Evolutionary conservation across 2,329 filamentous ascomycete species (phyloP).

Genomic region (Myriosclerotinia duriaeana): DNA sequence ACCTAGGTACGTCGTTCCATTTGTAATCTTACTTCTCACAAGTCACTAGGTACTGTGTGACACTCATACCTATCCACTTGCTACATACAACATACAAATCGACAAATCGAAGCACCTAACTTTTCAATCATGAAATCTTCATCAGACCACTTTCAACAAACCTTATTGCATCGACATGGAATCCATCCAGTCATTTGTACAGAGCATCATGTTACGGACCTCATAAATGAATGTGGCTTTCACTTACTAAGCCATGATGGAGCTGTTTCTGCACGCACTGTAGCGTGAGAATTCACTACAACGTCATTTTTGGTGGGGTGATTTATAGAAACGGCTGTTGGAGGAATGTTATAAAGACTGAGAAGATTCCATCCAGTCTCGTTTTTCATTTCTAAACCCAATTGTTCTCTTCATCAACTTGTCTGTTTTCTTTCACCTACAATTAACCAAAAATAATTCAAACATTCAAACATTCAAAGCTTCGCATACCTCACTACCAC

Average conservation of each 20-base stretch:
- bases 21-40: too few relatives aligned
- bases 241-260: slow-evolving; percentile 3
- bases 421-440: slow-evolving; percentile 4
- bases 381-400: neutral
- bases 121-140: too few relatives aligned
- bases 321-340: slow-evolving; percentile 21
- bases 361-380: neutral
- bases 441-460: neutral
- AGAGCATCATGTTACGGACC: too few relatives aligned
- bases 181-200: neutral
- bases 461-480: slow-evolving; percentile 9
- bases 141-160: too few relatives aligned
- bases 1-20: too few relatives aligned
- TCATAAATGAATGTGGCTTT: neutral
- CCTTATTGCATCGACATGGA: neutral
- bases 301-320: slow-evolving; percentile 24
- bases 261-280: neutral
- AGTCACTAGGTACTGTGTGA: too few relatives aligned
- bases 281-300: neutral
- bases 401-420: neutral
- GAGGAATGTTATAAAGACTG: slow-evolving; percentile 7
- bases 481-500: neutral
- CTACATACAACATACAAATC: too few relatives aligned
- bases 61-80: too few relatives aligned
- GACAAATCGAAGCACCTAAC: too few relatives aligned